These are phyloP conservation scores for Elsinoe fawcettii DNA, from an alignment of 2,329 filamentous ascomycete species.

Conservation along the genomic window DNA sequence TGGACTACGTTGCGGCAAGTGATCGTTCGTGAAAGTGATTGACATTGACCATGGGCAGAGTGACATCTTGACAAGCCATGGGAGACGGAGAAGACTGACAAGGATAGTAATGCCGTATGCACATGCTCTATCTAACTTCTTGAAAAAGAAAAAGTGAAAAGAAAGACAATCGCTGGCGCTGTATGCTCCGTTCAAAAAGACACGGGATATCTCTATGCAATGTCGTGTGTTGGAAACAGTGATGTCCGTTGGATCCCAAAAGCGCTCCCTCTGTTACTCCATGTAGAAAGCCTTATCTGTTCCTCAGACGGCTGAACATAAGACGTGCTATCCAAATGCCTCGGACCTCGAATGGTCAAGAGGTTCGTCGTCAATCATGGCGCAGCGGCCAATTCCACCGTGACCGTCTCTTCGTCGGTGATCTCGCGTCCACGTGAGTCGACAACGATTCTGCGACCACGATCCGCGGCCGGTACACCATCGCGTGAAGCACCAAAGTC, in stretches of 20 bases:
- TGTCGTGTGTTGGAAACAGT: background rate
- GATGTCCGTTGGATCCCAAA: background rate
- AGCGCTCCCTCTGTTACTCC: background rate
- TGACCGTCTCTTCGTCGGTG: slow-evolving; percentile 25
- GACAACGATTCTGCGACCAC: slow-evolving; percentile 66
- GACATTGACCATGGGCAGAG: too few relatives aligned
- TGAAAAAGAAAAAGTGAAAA: background rate
- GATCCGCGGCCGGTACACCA: slow-evolving; percentile 66
- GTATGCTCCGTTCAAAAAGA: too few relatives aligned
- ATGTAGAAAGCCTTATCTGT: background rate
- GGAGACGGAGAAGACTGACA: background rate
- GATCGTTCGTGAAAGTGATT: too few relatives aligned
- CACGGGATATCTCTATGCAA: slow-evolving; percentile 7
- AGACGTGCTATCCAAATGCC: background rate
- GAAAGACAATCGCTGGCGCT: too few relatives aligned
- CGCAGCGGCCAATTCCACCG: background rate
- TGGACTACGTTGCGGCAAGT: too few relatives aligned
- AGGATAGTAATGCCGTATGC: background rate
- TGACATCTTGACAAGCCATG: background rate
- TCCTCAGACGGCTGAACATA: background rate
- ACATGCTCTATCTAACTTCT: slow-evolving; percentile 7
- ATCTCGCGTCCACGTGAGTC: slow-evolving; percentile 32
- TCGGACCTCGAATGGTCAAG: too few relatives aligned
- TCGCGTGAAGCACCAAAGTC: slow-evolving; percentile 94
- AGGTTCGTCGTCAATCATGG: background rate